Evolutionary conservation across 2,329 filamentous ascomycete genomes (phyloP).

Genomic region (Pestalotiopsis sp.): DNA sequence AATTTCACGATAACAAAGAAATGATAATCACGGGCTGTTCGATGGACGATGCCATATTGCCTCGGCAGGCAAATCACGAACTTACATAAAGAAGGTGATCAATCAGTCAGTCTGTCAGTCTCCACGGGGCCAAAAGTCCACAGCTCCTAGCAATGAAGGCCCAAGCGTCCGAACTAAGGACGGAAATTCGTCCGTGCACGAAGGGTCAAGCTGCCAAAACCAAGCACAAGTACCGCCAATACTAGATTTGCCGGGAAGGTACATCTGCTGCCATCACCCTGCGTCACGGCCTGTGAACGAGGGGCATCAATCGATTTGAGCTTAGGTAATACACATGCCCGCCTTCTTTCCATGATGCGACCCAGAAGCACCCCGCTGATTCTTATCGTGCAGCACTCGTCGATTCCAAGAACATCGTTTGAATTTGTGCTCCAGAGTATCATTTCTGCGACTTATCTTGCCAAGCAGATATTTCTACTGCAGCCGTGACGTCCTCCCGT

Average conservation of each 20-base stretch:
- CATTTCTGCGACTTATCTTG: background rate
- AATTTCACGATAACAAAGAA: background rate
- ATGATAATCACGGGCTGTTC: background rate
- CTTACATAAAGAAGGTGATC: conserved; percentile 1
- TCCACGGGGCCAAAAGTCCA: background rate
- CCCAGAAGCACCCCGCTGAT: background rate
- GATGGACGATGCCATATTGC: background rate
- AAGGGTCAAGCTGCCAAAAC: background rate
- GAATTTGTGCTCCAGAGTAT: background rate
- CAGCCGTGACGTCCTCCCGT: background rate
- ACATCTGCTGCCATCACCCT: background rate
- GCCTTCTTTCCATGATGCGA: background rate
- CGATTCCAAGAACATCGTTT: background rate
- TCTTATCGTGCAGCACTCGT: background rate
- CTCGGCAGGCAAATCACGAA: background rate
- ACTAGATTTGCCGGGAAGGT: background rate
- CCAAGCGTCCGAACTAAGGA: background rate
- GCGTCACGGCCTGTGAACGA: background rate
- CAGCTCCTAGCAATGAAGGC: conserved; percentile 1
- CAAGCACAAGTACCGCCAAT: background rate
- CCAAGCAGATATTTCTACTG: background rate
- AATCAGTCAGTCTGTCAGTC: background rate
- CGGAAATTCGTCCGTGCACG: background rate
- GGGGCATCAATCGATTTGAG: background rate
- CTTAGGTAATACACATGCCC: background rate